Percentiles rank a stretch among this genome's conserved stretches.
These are phyloP conservation scores for Pythium scleroteichum DNA, from an alignment of 352 stramenopile species.

Conservation along the genomic window DNA sequence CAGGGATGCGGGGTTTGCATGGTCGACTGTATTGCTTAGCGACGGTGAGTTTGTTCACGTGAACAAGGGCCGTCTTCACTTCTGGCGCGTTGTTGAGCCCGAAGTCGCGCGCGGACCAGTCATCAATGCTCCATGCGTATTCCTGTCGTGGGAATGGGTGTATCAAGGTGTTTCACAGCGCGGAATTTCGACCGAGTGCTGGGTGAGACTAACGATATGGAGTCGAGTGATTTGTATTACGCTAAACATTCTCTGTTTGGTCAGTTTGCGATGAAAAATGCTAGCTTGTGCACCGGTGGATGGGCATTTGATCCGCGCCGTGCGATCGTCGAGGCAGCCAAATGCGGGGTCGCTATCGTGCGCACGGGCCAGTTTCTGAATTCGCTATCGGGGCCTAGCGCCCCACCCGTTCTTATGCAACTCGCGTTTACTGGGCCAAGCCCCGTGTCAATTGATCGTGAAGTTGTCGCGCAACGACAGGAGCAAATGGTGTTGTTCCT, in stretches of 20 bases:
- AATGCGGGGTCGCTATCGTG: constrained; percentile 55
- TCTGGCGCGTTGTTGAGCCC: constrained; percentile 77
- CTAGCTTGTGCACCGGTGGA: constrained; percentile 54
- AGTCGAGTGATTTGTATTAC: not conserved
- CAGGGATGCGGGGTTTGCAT: constrained; percentile 60
- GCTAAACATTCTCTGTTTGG: not conserved
- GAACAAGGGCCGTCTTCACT: constrained; percentile 84
- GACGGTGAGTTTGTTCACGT: constrained; percentile 85
- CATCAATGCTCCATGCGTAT: constrained; percentile 63
- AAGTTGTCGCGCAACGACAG: constrained; percentile 62
- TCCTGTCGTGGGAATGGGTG: constrained; percentile 85
- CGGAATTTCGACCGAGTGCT: constrained; percentile 81
- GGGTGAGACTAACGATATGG: too few species aligned
- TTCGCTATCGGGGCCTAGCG: constrained; percentile 36
- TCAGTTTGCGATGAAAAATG: constrained; percentile 85
- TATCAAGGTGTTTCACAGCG: constrained; percentile 82
- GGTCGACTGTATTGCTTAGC: constrained; percentile 72
- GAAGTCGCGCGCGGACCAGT: constrained; percentile 34
- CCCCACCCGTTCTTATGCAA: constrained; percentile 39
- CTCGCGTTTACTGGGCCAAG: constrained; percentile 49
- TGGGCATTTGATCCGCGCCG: constrained; percentile 74
- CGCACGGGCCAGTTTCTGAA: constrained; percentile 74
- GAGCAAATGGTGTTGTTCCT: constrained; percentile 83
- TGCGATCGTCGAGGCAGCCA: constrained; percentile 71
- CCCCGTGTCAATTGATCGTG: constrained; percentile 43